Conservation (phyloP, 768 basidiomycete species). For the Tubosaeta sp. region DNA sequence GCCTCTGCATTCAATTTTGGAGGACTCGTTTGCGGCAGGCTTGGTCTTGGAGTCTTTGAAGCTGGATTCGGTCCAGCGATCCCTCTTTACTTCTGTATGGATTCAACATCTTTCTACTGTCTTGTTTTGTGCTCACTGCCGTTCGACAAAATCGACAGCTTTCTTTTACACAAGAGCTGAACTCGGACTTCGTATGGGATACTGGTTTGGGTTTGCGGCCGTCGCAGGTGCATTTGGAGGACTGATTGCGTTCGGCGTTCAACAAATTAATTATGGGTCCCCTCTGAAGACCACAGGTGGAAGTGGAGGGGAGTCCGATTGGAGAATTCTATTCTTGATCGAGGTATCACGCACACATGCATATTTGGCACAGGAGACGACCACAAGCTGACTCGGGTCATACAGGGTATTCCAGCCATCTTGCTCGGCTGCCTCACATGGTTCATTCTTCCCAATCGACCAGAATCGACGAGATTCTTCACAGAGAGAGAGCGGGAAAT, state of each 20-base stretch:
- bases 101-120: conserved; percentile 48
- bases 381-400: neutral
- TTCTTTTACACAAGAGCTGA: conserved; percentile 75
- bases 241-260: conserved; percentile 76
- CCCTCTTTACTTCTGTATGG: conserved; percentile 72
- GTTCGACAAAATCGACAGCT: conserved; percentile 37
- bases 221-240: conserved; percentile 84
- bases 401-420: conserved; percentile 63
- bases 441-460: conserved; percentile 61
- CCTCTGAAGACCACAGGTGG: conserved; percentile 19
- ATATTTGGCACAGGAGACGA: neutral
- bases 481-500: conserved; percentile 49
- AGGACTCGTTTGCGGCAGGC: conserved; percentile 52
- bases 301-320: conserved; percentile 30
- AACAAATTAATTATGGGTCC: conserved; percentile 50
- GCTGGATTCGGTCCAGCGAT: conserved; percentile 75
- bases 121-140: neutral
- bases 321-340: conserved; percentile 57
- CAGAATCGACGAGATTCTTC: conserved; percentile 63
- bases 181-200: conserved; percentile 71
- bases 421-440: conserved; percentile 55
- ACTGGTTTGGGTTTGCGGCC: conserved; percentile 84
- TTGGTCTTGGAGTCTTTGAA: conserved; percentile 74
- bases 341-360: conserved; percentile 42
- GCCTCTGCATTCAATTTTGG: conserved; percentile 57